These are phyloP conservation scores for Talaromyces wortmannii DNA, from an alignment of 495 filamentous ascomycete species.

Conservation along the genomic window DNA sequence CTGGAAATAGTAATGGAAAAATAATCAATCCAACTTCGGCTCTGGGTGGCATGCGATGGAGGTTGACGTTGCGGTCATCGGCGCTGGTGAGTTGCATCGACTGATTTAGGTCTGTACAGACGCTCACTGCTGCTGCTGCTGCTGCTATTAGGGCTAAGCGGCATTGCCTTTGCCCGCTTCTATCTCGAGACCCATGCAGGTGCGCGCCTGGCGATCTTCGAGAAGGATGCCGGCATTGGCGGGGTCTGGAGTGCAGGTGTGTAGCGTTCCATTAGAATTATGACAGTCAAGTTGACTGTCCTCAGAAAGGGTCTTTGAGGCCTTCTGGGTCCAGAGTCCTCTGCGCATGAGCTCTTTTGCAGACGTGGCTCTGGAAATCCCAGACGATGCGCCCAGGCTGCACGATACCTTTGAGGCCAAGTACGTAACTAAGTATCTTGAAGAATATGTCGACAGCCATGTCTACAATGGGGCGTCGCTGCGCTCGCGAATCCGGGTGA, in stretches of 20 bases:
- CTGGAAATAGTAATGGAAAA: too few relatives aligned
- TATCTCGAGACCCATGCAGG: constrained; percentile 27
- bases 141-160: constrained; percentile 12
- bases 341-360: constrained; percentile 30
- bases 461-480: constrained; percentile 18
- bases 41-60: background rate
- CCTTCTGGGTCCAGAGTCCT: constrained; percentile 34
- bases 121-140: constrained; percentile 3
- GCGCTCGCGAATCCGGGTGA: constrained; percentile 10
- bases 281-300: constrained; percentile 7
- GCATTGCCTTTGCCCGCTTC: constrained; percentile 20
- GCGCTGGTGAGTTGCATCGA: constrained; percentile 5
- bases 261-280: constrained; percentile 4
- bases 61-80: constrained; percentile 10
- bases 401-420: constrained; percentile 27
- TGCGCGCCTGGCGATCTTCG: constrained; percentile 18
- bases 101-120: background rate
- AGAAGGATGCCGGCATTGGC: constrained; percentile 16
- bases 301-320: constrained; percentile 18
- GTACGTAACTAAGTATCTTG: constrained; percentile 33
- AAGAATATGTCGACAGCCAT: constrained; percentile 27
- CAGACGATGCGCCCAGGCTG: constrained; percentile 16
- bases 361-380: constrained; percentile 20
- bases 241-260: constrained; percentile 24
- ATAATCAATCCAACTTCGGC: background rate